Evolutionary conservation across 139 green algal genomes (phyloP), one percentile per base, ranked within the genome.

Genomic region (Spirogloea muscicola): DNA sequence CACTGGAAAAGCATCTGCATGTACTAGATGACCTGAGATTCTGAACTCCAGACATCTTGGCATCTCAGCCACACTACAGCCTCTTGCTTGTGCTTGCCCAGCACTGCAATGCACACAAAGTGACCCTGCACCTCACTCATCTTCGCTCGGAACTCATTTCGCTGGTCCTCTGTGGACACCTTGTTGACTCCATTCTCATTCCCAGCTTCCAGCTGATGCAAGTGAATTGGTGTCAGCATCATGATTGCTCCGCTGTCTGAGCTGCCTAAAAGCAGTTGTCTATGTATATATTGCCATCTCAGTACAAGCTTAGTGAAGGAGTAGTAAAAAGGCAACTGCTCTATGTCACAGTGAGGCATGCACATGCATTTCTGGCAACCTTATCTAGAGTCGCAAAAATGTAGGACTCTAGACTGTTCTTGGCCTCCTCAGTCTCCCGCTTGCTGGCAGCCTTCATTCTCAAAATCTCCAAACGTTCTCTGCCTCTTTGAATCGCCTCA

Each of bases 351-450:
- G n/a, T n/a, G n/a, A n/a, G n/a, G n/a, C n/a, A n/a, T n/a, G n/a
- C n/a, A n/a, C n/a, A n/a, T n/a, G n/a, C n/a, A n/a, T n/a, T n/a
- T n/a, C n/a, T n/a, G n/a, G n/a, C n/a, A n/a, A 76, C 72, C 62
- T 80, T 76, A 18, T 76, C 62, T 62, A 68, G 76, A 29, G 49
- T 80, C 1, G 31, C 25, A 36, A 68, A 77, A 36, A 80, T 80
- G 33, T 76, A 80, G 2, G 72, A 46, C 52, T 80, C 72, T 1
- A 80, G 33, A n/a, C 63, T 78, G 72, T 80, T 80, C 72, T 80
- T 80, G 10, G 72, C 72, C 64, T 80, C 72, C 33, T 48, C 72
- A 29, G 69, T 77, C 0, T 31, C 62, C 0, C 36, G 27, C 64
- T 74, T 80, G 21, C 77, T 63, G 21, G 29, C 33, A 5, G 76